phyloP scores from a whole-genome alignment of 257 asterid genomes.

The Verbascum thapsus region DNA sequence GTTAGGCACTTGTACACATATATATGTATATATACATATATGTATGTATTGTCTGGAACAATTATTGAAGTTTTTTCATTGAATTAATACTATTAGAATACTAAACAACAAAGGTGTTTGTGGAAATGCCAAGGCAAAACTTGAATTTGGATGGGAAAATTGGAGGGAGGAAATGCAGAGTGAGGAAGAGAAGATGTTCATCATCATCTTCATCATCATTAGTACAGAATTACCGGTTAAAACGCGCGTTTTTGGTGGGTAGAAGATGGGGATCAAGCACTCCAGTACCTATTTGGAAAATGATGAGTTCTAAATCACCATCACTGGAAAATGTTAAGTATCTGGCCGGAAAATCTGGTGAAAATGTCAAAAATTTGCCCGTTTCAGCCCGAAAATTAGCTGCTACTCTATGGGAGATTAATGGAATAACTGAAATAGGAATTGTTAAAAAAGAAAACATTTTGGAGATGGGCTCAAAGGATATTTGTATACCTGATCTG shows the following conservation, averaged over 20 bases:
- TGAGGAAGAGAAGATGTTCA: constrained; percentile 83
- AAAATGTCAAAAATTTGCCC: constrained; percentile 47
- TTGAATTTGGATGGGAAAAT: constrained; percentile 57
- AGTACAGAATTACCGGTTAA: constrained; percentile 59
- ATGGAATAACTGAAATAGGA: constrained; percentile 55
- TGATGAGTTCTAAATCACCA: constrained; percentile 66
- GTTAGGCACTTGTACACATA: constrained; percentile 1
- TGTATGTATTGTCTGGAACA: not conserved
- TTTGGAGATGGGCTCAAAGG: constrained; percentile 51
- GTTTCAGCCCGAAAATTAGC: constrained; percentile 84
- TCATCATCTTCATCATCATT: constrained; percentile 81
- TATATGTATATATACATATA: not conserved
- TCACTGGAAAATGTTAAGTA: constrained; percentile 52
- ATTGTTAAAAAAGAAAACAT: constrained; percentile 40
- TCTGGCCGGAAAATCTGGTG: constrained; percentile 45
- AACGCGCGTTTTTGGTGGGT: constrained; percentile 77
- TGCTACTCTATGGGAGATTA: constrained; percentile 85
- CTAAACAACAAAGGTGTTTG: constrained; percentile 18
- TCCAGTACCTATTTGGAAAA: constrained; percentile 82
- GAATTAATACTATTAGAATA: not conserved
- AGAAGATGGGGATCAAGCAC: constrained; percentile 78
- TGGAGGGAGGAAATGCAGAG: constrained; percentile 66
- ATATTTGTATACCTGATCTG: constrained; percentile 59
- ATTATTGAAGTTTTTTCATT: constrained; percentile 20
- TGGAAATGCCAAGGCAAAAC: constrained; percentile 63